A percentile compares a stretch with the other conserved stretches of the same genome.
Evolutionary conservation across 1,284 basidiomycete genomes (phyloP).

Genomic region (Chondrostereum purpureum): DNA sequence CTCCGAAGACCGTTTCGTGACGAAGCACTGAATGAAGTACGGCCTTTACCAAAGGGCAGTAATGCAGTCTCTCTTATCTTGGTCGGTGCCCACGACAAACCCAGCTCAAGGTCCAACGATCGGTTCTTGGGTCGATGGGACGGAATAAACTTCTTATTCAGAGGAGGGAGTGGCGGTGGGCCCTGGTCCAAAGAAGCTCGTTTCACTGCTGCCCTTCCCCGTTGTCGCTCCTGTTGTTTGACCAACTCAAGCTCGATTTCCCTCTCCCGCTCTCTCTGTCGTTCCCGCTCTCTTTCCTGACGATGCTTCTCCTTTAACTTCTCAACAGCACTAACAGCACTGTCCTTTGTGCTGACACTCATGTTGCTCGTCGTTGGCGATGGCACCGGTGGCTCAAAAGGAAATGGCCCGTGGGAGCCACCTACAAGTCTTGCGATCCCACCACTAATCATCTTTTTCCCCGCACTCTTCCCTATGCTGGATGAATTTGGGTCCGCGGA

Average conservation of each 20-base stretch:
- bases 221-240: constrained; percentile 4
- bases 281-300: background rate
- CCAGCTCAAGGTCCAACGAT: constrained; percentile 61
- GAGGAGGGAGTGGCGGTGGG: background rate
- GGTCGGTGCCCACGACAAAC: constrained; percentile 58
- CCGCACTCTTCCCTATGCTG: constrained; percentile 28
- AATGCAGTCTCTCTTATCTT: constrained; percentile 58
- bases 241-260: constrained; percentile 3
- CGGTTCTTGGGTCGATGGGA: constrained; percentile 42
- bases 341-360: constrained; percentile 7
- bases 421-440: constrained; percentile 23
- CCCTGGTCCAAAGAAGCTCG: constrained; percentile 1
- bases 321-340: constrained; percentile 1
- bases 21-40: constrained; percentile 22
- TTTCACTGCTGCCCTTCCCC: background rate
- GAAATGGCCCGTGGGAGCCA: constrained; percentile 36
- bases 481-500: constrained; percentile 19
- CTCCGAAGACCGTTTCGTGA: constrained; percentile 14
- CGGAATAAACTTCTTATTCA: background rate
- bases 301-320: constrained; percentile 3
- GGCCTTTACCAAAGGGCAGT: constrained; percentile 32
- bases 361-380: constrained; percentile 27
- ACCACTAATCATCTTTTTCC: constrained; percentile 18
- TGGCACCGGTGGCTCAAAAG: constrained; percentile 42
- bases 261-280: constrained; percentile 2